A percentile compares a stretch with the other conserved stretches of the same genome.
These are phyloP conservation scores for Yarrowia yakushimensis DNA, from an alignment of 805 yeast species.

Conservation along the genomic window DNA sequence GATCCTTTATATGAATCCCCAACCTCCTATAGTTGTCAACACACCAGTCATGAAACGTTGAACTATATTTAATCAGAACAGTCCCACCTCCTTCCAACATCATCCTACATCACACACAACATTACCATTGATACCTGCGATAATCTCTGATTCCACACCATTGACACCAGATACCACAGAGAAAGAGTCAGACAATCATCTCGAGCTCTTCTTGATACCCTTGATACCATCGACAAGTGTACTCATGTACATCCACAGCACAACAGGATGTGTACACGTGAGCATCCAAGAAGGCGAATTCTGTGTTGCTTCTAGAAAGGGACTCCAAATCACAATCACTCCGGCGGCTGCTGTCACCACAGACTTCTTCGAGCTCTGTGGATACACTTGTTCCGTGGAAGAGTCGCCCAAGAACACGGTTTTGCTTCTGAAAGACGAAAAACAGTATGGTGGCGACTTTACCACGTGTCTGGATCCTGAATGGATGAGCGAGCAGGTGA, in stretches of 20 bases:
- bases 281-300: background rate
- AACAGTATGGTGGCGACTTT: conserved; percentile 8
- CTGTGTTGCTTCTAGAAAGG: background rate
- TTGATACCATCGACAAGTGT: no score
- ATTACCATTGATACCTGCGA: no score
- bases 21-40: no score
- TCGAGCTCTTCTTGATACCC: no score
- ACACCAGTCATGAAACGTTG: no score
- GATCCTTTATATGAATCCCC: no score
- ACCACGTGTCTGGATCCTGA: background rate
- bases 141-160: no score
- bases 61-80: no score
- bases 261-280: background rate
- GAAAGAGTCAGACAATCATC: no score
- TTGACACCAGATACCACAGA: no score
- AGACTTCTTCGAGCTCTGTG: background rate
- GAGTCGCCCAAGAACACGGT: background rate
- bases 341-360: background rate
- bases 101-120: no score
- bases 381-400: background rate
- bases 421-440: background rate
- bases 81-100: no score
- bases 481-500: background rate
- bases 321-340: background rate
- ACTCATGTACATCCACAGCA: conserved; percentile 3